Evolutionary conservation across 2,329 filamentous ascomycete species (phyloP).

Genomic region (Botrytis fragariae): DNA sequence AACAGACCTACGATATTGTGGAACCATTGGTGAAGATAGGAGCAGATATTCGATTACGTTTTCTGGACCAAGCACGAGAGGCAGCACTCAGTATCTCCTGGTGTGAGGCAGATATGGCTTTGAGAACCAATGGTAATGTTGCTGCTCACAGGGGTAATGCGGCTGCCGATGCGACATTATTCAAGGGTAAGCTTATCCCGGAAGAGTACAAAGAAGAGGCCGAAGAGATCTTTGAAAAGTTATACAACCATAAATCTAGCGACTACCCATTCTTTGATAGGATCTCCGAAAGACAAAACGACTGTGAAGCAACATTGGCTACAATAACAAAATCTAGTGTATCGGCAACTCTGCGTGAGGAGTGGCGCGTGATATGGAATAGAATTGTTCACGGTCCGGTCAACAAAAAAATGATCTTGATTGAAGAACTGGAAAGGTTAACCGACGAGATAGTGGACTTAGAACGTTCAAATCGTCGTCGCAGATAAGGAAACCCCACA

Average conservation of each 20-base stretch:
- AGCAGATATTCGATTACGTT: slow-evolving; percentile 11
- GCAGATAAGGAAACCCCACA: background rate
- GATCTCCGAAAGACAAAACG: background rate
- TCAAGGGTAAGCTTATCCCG: background rate
- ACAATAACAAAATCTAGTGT: too few species aligned
- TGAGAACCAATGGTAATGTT: slow-evolving; percentile 14
- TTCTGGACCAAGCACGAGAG: slow-evolving; percentile 16
- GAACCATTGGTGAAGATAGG: slow-evolving; percentile 19
- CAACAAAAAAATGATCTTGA: too few species aligned
- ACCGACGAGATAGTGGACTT: background rate
- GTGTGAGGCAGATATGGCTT: background rate
- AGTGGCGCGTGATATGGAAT: too few species aligned
- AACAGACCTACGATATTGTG: background rate
- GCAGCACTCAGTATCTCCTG: background rate
- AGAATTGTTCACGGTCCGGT: too few species aligned
- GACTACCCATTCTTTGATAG: too few species aligned
- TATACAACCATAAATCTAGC: background rate
- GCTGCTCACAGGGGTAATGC: slow-evolving; percentile 16
- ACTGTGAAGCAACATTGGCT: background rate
- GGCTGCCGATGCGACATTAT: background rate
- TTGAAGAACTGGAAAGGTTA: background rate
- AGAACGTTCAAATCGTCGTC: background rate
- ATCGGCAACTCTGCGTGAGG: too few species aligned
- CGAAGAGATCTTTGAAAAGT: background rate
- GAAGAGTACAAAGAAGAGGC: background rate